Evolutionary conservation across 805 yeast species (phyloP), one percentile per base, ranked within the genome.

Genomic region (Torulaspora franciscae): DNA sequence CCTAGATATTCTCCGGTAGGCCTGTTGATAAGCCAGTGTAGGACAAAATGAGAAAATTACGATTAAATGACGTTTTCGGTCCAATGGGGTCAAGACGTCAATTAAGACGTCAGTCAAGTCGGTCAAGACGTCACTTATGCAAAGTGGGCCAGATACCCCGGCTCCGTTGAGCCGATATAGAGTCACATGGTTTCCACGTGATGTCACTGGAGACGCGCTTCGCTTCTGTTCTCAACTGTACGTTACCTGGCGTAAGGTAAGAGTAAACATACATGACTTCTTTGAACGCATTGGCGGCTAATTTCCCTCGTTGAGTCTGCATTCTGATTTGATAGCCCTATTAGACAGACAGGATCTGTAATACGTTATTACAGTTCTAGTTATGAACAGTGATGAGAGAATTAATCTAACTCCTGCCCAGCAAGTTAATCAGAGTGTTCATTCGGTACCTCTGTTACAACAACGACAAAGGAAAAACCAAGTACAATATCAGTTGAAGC

Each of bases 401-500:
- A 49, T 56, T 33, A 53, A 50, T 29, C 42, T 56, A 14, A 56
- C 61, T 24, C 61, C 61, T 13, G 59, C 61, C 4, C 61, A 56
- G 34, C 54, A 52, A 36, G 37, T 40, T 24, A 39, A 37, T n/a
- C 51, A 48, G 40, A 42, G 24, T 28, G 40, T 26, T 4, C 29
- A 25, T 14, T 29, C 38, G 32, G 37, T 32, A 33, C 47, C 46
- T 9, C 54, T 37, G 13, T 40, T 42, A 15, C 50, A 47, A 28
- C 50, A 48, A n/a, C 37, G 44, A 15, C 43, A 27, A 27, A 26
- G 68, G 67, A 45, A 42, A 27, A 48, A 40, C 52, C 76, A 74
- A 2, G 62, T 74, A 15, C 77, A 73, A 35, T 62, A 63, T 56
- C 45, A 73, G 73, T 69, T 81, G 54, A 71, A 73, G 38, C 83